Evolutionary conservation across 192 early-diverging fungal species (phyloP).

Genomic region (Backusella morwellensis): DNA sequence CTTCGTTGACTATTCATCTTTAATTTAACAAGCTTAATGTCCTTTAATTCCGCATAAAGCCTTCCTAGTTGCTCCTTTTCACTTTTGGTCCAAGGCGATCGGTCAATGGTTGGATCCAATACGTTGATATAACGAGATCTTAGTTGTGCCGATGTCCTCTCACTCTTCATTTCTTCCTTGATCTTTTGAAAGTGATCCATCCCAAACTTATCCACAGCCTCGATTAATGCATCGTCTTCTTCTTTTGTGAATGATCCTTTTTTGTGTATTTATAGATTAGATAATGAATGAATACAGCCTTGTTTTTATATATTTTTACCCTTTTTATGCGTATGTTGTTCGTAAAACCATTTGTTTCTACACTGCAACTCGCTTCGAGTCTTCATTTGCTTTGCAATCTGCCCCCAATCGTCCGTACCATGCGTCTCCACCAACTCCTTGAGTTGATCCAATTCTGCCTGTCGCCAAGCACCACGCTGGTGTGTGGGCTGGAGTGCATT

Average conservation of each 20-base stretch:
- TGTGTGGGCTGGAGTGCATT: neutral
- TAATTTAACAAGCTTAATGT: neutral
- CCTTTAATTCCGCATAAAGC: conserved; percentile 1
- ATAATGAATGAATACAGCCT: too few relatives aligned
- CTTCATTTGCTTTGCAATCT: neutral
- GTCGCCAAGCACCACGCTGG: neutral
- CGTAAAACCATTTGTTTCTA: conserved; percentile 16
- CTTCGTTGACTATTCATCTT: conserved; percentile 13
- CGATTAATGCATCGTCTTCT: conserved; percentile 16
- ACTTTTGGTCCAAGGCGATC: conserved; percentile 11
- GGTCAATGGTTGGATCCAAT: conserved; percentile 18
- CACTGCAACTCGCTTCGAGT: conserved; percentile 8
- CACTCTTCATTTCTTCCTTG: conserved; percentile 16
- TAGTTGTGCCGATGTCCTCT: conserved; percentile 7
- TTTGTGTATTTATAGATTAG: neutral
- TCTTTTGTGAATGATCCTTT: conserved; percentile 19
- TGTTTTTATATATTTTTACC: neutral
- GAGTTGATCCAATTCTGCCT: neutral
- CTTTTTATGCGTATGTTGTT: conserved; percentile 3
- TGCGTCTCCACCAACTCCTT: neutral
- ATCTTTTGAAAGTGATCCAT: conserved; percentile 17
- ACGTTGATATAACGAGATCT: conserved; percentile 15
- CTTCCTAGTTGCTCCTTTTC: conserved; percentile 20
- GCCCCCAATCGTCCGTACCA: neutral
- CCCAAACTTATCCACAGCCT: conserved; percentile 18